phyloP scores from a whole-genome alignment of 129 eudicot genomes.

The Chrysanthemum makinoi region DNA sequence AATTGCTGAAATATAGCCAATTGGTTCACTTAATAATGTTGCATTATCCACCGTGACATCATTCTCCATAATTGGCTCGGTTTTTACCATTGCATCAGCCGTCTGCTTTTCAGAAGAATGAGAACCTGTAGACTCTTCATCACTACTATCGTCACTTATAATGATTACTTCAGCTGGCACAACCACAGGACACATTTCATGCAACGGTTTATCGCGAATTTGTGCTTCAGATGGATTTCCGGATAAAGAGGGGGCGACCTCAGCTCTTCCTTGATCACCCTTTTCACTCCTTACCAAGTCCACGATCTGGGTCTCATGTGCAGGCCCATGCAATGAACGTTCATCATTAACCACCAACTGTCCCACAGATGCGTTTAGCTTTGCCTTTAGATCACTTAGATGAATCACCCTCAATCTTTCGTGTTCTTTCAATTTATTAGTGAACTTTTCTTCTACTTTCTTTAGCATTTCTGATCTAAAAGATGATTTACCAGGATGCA shows the following conservation, averaged over 20 bases:
- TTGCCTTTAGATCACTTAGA: constrained; percentile 18
- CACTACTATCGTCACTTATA: constrained; percentile 14
- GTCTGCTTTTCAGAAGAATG: constrained; percentile 30
- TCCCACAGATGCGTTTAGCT: not conserved
- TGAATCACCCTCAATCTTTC: constrained; percentile 16
- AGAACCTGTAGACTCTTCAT: constrained; percentile 15
- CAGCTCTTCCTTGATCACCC: constrained; percentile 12
- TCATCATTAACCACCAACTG: constrained; percentile 5
- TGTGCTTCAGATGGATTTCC: constrained; percentile 16
- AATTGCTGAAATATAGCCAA: constrained; percentile 11
- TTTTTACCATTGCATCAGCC: constrained; percentile 17
- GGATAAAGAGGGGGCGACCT: constrained; percentile 15
- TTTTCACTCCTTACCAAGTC: constrained; percentile 4
- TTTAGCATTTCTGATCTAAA: constrained; percentile 16
- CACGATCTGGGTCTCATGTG: constrained; percentile 16
- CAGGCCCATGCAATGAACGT: constrained; percentile 9
- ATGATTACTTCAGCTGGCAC: not conserved
- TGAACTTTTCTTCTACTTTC: not conserved
- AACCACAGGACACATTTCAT: not conserved
- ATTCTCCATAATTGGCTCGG: constrained; percentile 2
- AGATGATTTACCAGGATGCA: constrained; percentile 17
- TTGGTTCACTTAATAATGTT: not conserved
- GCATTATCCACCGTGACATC: constrained; percentile 24
- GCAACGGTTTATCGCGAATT: constrained; percentile 18
- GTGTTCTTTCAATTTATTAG: constrained; percentile 18